Conservation (phyloP, 1,284 basidiomycete genomes). For the Cryptococcus wingfieldii region DNA sequence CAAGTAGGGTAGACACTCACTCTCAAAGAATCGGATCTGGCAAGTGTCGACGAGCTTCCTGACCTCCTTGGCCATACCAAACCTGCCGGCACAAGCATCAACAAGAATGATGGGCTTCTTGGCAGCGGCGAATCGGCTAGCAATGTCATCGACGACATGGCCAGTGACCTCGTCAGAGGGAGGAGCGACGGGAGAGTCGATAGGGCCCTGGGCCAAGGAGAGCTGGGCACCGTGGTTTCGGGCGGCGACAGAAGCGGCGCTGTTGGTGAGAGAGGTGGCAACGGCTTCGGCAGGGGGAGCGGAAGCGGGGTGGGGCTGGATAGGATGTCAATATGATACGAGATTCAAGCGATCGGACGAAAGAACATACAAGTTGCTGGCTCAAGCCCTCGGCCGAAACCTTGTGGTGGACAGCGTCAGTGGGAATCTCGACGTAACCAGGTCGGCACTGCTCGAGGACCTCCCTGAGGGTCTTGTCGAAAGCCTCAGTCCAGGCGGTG, state of each 20-base stretch:
- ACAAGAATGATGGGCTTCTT: constrained; percentile 73
- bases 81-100: constrained; percentile 82
- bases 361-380: constrained; percentile 54
- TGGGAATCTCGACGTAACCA: constrained; percentile 83
- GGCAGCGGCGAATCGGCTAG: constrained; percentile 60
- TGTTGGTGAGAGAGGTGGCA: constrained; percentile 13
- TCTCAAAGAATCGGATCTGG: constrained; percentile 66
- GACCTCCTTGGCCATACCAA: constrained; percentile 66
- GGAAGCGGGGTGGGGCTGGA: constrained; percentile 48
- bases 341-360: background rate
- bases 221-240: constrained; percentile 5
- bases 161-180: constrained; percentile 56
- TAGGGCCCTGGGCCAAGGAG: constrained; percentile 4
- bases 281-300: constrained; percentile 31
- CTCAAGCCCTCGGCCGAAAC: constrained; percentile 65
- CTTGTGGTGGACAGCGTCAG: constrained; percentile 69
- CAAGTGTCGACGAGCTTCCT: constrained; percentile 66
- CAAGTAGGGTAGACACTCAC: constrained; percentile 15
- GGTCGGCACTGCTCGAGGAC: constrained; percentile 74
- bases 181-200: constrained; percentile 9
- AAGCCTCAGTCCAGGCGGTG: constrained; percentile 59
- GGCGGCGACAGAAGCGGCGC: constrained; percentile 10
- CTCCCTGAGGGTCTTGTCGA: constrained; percentile 73
- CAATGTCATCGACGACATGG: constrained; percentile 71
- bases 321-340: constrained; percentile 2